These are phyloP conservation scores for Trichoderma endophyticum DNA, from an alignment of 2,329 filamentous ascomycete genomes.

Conservation along the genomic window DNA sequence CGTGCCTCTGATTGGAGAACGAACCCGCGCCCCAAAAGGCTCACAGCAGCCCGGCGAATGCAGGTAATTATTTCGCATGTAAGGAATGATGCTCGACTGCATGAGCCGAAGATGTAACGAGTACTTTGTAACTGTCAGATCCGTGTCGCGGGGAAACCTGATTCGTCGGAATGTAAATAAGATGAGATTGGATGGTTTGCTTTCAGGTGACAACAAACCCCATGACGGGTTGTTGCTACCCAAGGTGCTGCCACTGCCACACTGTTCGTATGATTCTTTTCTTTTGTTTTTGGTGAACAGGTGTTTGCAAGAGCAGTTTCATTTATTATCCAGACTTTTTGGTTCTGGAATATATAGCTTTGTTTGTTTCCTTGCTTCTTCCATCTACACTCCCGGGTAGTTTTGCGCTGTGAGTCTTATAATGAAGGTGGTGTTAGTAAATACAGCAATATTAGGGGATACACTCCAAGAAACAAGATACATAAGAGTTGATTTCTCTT, in stretches of 20 bases:
- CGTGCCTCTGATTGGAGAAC: not conserved
- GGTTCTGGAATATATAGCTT: not conserved
- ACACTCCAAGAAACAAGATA: not conserved
- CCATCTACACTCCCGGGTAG: not conserved
- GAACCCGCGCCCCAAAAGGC: not conserved
- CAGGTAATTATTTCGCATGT: slow-evolving; percentile 11
- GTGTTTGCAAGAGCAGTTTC: not conserved
- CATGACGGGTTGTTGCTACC: not conserved
- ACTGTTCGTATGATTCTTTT: not conserved
- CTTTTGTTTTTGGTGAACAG: not conserved
- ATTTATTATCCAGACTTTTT: not conserved
- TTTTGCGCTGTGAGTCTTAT: not conserved
- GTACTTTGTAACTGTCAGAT: not conserved
- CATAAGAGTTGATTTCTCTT: not conserved
- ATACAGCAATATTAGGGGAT: not conserved
- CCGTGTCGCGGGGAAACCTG: not conserved
- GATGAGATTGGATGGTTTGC: not conserved
- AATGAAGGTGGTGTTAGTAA: not conserved
- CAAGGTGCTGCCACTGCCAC: not conserved
- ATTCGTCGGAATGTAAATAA: not conserved
- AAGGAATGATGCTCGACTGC: slow-evolving; percentile 3
- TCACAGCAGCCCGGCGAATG: not conserved
- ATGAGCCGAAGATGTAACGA: not conserved
- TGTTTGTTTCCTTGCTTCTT: not conserved
- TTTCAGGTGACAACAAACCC: not conserved